A percentile compares a stretch with the other conserved stretches of the same genome.
Conservation (phyloP, 768 basidiomycete species). For the Xerocomus spinulosus region DNA sequence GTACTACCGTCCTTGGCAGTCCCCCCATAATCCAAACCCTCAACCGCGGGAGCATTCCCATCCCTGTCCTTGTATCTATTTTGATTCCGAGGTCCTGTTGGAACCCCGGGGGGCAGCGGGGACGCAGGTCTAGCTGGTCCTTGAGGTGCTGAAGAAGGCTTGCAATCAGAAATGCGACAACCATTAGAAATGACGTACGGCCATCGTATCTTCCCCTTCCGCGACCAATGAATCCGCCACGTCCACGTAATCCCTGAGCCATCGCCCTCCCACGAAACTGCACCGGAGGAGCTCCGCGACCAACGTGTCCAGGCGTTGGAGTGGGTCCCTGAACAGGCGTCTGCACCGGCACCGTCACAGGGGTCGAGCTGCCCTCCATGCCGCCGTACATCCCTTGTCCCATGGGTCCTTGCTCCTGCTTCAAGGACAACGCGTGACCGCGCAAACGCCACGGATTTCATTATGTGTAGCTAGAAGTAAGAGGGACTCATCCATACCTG, state of each 20-base stretch:
- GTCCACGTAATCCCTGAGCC: slow-evolving; percentile 40
- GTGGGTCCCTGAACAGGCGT: slow-evolving; percentile 30
- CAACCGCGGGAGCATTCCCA: slow-evolving; percentile 77
- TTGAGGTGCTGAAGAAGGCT: slow-evolving; percentile 33
- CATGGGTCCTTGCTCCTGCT: slow-evolving; percentile 58
- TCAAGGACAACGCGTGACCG: slow-evolving; percentile 20
- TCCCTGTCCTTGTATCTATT: slow-evolving; percentile 90
- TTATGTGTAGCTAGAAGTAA: slow-evolving; percentile 33
- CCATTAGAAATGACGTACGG: slow-evolving; percentile 29
- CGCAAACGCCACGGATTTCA: slow-evolving; percentile 33
- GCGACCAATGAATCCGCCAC: slow-evolving; percentile 38
- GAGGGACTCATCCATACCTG: slow-evolving; percentile 51
- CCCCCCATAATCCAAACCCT: slow-evolving; percentile 85
- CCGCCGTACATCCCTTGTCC: slow-evolving; percentile 64
- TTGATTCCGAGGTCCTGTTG: slow-evolving; percentile 83
- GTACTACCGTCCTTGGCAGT: slow-evolving; percentile 40
- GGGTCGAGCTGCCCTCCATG: slow-evolving; percentile 52
- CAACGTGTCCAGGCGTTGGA: slow-evolving; percentile 27
- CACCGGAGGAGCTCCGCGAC: slow-evolving; percentile 35
- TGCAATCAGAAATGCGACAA: slow-evolving; percentile 2
- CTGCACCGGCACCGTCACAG: slow-evolving; percentile 41
- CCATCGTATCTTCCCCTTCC: slow-evolving; percentile 38
- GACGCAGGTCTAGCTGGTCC: slow-evolving; percentile 73
- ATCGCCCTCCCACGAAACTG: slow-evolving; percentile 43
- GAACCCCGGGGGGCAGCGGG: slow-evolving; percentile 80